phyloP scores from a whole-genome alignment of 2,329 filamentous ascomycete species.

The Alternaria consortialis region DNA sequence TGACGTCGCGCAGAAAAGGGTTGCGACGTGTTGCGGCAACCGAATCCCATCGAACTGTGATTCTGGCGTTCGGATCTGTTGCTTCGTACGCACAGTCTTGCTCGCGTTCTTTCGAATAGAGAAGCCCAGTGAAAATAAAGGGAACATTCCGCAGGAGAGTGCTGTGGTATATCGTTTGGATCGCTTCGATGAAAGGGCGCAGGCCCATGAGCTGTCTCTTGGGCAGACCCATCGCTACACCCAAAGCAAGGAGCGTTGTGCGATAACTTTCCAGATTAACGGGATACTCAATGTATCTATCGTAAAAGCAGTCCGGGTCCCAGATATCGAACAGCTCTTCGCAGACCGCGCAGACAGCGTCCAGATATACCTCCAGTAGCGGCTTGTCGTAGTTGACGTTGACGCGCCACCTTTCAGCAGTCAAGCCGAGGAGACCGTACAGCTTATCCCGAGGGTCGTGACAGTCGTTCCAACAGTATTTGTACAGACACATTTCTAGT shows the following conservation, averaged over 20 bases:
- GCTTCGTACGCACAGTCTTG: not conserved
- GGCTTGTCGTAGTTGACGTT: not conserved
- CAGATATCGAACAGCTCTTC: no score
- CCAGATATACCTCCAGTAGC: no score
- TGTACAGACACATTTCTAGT: not conserved
- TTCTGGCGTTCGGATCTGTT: not conserved
- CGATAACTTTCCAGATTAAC: not conserved
- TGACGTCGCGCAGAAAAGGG: not conserved
- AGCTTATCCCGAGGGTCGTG: not conserved
- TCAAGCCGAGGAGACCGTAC: not conserved
- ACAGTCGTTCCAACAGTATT: not conserved
- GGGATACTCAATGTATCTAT: not conserved
- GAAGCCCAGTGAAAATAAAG: not conserved
- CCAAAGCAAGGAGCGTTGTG: not conserved
- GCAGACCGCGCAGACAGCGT: no score
- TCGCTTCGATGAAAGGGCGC: not conserved
- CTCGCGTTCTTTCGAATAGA: not conserved
- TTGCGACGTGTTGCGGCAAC: not conserved
- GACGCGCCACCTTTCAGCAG: not conserved
- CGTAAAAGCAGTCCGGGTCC: no score
- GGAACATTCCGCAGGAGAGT: not conserved
- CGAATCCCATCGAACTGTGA: not conserved
- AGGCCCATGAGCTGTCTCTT: not conserved
- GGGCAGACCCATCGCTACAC: not conserved
- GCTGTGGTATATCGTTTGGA: not conserved